Evolutionary conservation across 805 yeast genomes (phyloP), one percentile per base, ranked within the genome.

Genomic region (Candida vartiovaarae): DNA sequence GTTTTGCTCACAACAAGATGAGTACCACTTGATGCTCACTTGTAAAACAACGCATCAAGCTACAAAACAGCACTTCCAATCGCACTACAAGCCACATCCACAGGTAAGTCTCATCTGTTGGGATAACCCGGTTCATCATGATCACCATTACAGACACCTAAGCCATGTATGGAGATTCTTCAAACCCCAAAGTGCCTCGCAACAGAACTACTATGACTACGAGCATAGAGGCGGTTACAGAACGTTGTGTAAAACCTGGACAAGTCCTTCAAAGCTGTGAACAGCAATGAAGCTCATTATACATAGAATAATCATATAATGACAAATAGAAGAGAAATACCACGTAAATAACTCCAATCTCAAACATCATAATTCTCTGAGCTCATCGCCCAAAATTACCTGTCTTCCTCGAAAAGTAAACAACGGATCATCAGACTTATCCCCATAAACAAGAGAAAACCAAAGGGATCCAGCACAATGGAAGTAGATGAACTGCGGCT

Each of bases 111-210:
- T 53, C 26, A 49, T 53, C 36, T 50, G 50, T 39, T 33, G 43
- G 20, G 59, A 50, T 34, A 52, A 53, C 38, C 59, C 57, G 8
- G 37, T 50, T 5, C 47, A 46, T 25, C 50, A 49, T 46, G 52
- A 48, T 38, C 41, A 43, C 41, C 49, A 44, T 39, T 36, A 48
- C 39, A 34, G 30, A 23, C 51, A 47, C 26, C 29, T 36, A 23
- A 4, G n/a, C 7, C 25, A 32, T 5, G 38, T 44, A 3, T 45
- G 48, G 51, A 26, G 39, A 6, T 48, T 38, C 33, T 37, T 36
- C 28, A 51, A 51, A 39, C 27, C 29, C 5, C 8, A 10, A 8
- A 32, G 27, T 6, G 37, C 47, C 32, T 26, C 48, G n/a, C 20
- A 15, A 15, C 20, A 15, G 20, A 51, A 49, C 8, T 8, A 38